Percentiles rank a stretch among this genome's conserved stretches.
phyloP scores from a whole-genome alignment of 2,329 filamentous ascomycete species.

The Chrysoporthe cubensis region DNA sequence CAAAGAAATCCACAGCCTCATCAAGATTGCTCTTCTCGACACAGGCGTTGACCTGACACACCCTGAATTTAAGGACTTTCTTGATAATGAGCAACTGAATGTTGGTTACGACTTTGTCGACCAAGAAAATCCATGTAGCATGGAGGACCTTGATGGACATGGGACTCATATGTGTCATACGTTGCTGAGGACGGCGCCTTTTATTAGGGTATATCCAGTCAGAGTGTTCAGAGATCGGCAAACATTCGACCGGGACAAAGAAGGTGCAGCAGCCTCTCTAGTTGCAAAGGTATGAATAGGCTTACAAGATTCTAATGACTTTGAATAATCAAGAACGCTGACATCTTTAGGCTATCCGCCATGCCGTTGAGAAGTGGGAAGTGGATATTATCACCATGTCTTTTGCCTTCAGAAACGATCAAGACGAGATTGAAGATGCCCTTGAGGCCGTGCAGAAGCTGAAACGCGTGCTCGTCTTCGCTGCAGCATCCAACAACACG shows the following conservation, averaged over 20 bases:
- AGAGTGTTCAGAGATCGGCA: not conserved
- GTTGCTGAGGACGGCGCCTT: not conserved
- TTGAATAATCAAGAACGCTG: not conserved
- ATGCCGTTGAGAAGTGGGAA: not conserved
- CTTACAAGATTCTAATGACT: not conserved
- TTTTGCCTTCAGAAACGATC: not conserved
- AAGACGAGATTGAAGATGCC: not conserved
- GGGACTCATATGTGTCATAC: conserved; percentile 3
- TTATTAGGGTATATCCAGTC: not conserved
- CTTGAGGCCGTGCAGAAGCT: not conserved
- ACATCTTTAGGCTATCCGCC: not conserved
- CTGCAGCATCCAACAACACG: conserved; percentile 7
- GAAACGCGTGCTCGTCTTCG: not conserved
- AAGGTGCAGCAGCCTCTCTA: not conserved
- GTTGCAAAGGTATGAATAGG: not conserved
- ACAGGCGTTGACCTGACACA: not conserved
- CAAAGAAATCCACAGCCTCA: not conserved
- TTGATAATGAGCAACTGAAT: not conserved
- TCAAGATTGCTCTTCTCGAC: not conserved
- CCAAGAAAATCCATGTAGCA: not conserved
- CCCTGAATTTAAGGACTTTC: not conserved
- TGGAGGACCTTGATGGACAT: not conserved
- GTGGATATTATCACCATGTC: not conserved
- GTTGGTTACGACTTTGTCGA: not conserved
- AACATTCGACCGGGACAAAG: not conserved